phyloP scores from a whole-genome alignment of 2,329 filamentous ascomycete genomes.

The Fusarium pseudoanthophilum region DNA sequence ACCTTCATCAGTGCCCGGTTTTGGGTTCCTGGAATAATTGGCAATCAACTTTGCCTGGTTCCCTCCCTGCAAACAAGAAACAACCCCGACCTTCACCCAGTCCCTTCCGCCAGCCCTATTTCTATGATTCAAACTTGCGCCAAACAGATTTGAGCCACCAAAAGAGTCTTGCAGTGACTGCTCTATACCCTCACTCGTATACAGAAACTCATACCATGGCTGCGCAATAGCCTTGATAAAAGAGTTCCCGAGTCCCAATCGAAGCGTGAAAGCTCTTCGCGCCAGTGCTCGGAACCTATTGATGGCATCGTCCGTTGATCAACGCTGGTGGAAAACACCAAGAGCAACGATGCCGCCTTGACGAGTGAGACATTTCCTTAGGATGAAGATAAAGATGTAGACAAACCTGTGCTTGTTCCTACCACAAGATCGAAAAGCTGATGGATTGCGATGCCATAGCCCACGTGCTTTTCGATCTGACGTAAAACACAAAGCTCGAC shows the following conservation, averaged over 20 bases:
- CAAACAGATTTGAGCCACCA: background rate
- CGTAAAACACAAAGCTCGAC: slow-evolving; percentile 9
- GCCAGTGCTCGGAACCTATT: background rate
- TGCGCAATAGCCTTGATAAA: slow-evolving; percentile 5
- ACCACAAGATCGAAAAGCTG: slow-evolving; percentile 29
- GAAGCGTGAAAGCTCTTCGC: background rate
- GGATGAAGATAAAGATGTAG: fast-evolving
- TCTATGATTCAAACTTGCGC: background rate
- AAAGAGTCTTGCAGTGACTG: background rate
- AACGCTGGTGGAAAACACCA: slow-evolving; percentile 11
- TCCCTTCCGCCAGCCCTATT: background rate
- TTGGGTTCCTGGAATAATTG: slow-evolving; percentile 24
- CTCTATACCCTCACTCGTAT: background rate
- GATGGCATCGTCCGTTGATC: background rate
- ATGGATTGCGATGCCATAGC: slow-evolving; percentile 1
- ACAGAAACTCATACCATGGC: slow-evolving; percentile 16
- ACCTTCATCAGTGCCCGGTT: background rate
- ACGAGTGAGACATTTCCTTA: background rate
- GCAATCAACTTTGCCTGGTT: background rate
- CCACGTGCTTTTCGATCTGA: background rate
- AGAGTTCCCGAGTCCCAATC: background rate
- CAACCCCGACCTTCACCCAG: slow-evolving; percentile 24
- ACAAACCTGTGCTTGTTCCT: slow-evolving; percentile 23
- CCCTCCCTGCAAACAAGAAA: background rate
- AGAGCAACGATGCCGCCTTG: slow-evolving; percentile 19